These are phyloP conservation scores for Trametes meyenii DNA, from an alignment of 768 basidiomycete genomes.

Conservation along the genomic window DNA sequence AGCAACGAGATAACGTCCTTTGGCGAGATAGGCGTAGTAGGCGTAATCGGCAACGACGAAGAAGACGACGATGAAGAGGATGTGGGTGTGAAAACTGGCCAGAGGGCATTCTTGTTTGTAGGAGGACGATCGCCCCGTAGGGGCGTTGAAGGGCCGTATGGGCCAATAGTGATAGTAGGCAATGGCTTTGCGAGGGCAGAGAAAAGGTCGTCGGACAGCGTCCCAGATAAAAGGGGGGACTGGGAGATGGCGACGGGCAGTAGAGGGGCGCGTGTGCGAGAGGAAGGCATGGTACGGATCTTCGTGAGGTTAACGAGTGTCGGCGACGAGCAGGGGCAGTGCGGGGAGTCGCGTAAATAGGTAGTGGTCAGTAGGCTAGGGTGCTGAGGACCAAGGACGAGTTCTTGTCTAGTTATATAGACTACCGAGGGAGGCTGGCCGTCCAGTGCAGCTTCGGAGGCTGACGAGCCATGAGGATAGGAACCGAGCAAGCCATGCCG, in stretches of 20 bases:
- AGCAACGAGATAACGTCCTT: slow-evolving; percentile 36
- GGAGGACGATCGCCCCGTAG: neutral
- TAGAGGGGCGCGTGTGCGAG: slow-evolving; percentile 24
- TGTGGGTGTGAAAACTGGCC: neutral
- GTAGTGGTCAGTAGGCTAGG: slow-evolving; percentile 20
- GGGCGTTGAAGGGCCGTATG: neutral
- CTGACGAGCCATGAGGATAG: slow-evolving; percentile 2
- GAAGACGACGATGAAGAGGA: neutral
- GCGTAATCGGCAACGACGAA: neutral
- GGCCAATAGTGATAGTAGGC: slow-evolving; percentile 19
- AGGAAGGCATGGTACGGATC: slow-evolving; percentile 4
- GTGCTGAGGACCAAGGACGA: neutral
- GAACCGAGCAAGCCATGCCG: slow-evolving; percentile 9
- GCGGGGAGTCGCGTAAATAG: neutral
- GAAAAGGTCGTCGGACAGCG: slow-evolving; percentile 24
- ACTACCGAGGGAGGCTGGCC: neutral
- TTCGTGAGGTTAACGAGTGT: slow-evolving; percentile 2
- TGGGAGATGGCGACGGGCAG: slow-evolving; percentile 34
- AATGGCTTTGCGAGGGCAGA: slow-evolving; percentile 21
- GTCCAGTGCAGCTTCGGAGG: slow-evolving; percentile 1
- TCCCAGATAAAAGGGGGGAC: slow-evolving; percentile 35
- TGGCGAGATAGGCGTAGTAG: slow-evolving; percentile 27
- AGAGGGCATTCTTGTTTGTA: neutral
- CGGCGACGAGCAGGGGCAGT: neutral
- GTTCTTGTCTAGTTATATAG: neutral